Conservation (phyloP, 257 asterid genomes). For the Solanum sitiens region DNA sequence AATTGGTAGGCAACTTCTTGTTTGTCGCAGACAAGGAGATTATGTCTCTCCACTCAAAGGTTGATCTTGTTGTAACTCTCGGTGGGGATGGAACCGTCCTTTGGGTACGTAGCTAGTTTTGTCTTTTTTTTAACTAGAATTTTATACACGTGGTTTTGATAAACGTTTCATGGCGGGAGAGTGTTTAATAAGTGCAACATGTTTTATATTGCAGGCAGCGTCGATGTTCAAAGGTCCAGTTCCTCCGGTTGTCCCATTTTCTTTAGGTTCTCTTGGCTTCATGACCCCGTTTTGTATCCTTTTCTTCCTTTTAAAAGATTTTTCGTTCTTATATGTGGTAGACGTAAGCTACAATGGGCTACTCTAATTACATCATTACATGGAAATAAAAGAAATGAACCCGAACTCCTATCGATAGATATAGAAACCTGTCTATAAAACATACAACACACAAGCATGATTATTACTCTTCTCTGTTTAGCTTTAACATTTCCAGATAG, state of each 20-base stretch:
- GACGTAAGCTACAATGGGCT: not conserved
- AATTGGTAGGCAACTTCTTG: not conserved
- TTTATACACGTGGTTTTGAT: not conserved
- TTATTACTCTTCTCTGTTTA: not conserved
- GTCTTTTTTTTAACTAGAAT: not conserved
- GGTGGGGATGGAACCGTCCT: conserved; percentile 99
- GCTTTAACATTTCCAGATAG: conserved; percentile 69
- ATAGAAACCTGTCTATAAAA: not conserved
- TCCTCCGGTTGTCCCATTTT: conserved; percentile 95
- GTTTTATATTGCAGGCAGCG: conserved; percentile 68
- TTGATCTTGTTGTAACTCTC: conserved; percentile 84
- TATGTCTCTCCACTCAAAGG: conserved; percentile 68
- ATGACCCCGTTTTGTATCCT: conserved; percentile 99
- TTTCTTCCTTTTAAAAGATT: not conserved
- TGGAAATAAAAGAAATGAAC: not conserved
- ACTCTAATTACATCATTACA: not conserved
- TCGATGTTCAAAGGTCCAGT: conserved; percentile 98
- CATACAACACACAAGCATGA: not conserved
- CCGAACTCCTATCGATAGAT: not conserved
- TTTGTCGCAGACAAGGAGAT: conserved; percentile 53
- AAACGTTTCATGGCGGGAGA: not conserved
- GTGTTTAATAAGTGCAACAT: not conserved
- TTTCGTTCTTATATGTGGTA: not conserved
- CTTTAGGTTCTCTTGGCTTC: conserved; percentile 96
- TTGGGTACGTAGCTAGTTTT: conserved; percentile 53